These are phyloP conservation scores for Sabuloglossum arenarium DNA, from an alignment of 495 filamentous ascomycete species.

Conservation along the genomic window DNA sequence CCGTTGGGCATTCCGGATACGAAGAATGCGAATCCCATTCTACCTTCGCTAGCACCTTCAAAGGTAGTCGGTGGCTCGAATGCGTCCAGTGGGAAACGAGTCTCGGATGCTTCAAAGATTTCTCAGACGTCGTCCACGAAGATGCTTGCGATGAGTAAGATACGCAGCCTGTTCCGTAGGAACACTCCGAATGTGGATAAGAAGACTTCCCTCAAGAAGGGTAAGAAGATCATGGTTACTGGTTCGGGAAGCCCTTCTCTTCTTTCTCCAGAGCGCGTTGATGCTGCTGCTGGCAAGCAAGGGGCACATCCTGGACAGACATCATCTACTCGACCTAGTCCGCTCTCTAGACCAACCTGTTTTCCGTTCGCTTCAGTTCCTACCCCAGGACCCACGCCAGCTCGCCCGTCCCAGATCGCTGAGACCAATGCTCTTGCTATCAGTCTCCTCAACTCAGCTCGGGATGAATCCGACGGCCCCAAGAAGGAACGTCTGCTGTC, in stretches of 20 bases:
- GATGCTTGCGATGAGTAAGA: neutral
- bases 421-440: slow-evolving; percentile 7
- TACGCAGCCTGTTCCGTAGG: neutral
- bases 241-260: neutral
- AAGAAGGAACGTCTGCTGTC: slow-evolving; percentile 14
- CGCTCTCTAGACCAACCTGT: neutral
- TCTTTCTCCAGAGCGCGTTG: neutral
- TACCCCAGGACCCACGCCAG: neutral
- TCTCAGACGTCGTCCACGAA: neutral
- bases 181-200: neutral
- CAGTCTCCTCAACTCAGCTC: slow-evolving; percentile 17
- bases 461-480: slow-evolving; percentile 12
- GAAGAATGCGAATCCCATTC: too few relatives aligned
- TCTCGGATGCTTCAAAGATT: neutral
- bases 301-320: neutral
- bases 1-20: neutral
- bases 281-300: neutral
- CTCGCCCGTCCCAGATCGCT: neutral
- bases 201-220: neutral
- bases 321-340: neutral
- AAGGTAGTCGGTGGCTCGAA: too few relatives aligned
- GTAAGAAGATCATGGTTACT: neutral
- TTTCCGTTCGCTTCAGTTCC: neutral
- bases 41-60: too few relatives aligned
- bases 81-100: neutral